Evolutionary conservation across 306 rosid species (phyloP).

Genomic region (Spatholobus suberectus): DNA sequence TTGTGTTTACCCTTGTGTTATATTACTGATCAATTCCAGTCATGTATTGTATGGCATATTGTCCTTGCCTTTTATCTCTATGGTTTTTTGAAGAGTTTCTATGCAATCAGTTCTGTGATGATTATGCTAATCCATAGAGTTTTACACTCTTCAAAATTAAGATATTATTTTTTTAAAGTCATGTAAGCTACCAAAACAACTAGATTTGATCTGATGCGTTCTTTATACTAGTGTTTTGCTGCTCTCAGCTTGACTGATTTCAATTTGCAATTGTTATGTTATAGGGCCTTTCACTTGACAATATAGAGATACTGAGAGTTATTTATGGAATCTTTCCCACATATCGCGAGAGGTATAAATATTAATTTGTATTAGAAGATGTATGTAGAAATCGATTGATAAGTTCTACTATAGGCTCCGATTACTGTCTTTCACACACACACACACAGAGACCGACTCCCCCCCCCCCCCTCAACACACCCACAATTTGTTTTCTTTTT

Average conservation of each 20-base stretch:
- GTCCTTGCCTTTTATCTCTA: neutral
- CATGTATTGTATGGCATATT: neutral
- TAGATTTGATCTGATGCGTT: neutral
- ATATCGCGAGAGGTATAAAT: conserved; percentile 75
- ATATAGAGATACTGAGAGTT: conserved; percentile 78
- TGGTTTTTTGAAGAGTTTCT: neutral
- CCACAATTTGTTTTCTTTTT: neutral
- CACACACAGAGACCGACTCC: too few relatives aligned
- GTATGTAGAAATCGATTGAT: conserved; percentile 20
- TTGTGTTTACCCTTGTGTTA: neutral
- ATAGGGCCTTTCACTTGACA: conserved; percentile 85
- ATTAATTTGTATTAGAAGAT: conserved; percentile 35
- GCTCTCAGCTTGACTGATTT: conserved; percentile 21
- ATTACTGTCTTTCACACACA: neutral
- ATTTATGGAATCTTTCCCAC: conserved; percentile 92
- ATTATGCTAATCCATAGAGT: conserved; percentile 6
- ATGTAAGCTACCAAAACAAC: neutral
- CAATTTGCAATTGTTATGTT: conserved; percentile 27
- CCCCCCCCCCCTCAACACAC: too few relatives aligned
- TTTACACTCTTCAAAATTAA: neutral
- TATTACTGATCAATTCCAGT: conserved; percentile 19
- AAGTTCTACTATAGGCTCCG: neutral
- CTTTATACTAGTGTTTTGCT: neutral
- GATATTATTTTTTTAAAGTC: neutral
- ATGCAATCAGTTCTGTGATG: neutral